phyloP scores from a whole-genome alignment of 2,329 filamentous ascomycete genomes.

The Penicillium olsonii region DNA sequence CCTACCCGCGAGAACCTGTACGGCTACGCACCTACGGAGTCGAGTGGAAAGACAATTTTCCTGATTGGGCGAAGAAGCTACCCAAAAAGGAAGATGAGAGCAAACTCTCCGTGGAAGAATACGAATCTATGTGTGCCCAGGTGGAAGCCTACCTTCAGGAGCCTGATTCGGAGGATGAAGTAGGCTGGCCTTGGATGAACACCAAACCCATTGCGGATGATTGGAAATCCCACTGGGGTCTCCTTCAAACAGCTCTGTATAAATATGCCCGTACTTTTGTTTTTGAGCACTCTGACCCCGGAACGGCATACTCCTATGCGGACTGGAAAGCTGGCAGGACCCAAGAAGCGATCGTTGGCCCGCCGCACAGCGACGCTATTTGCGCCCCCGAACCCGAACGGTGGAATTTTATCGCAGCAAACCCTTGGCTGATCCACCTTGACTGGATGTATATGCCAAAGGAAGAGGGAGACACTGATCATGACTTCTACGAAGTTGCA shows the following conservation, averaged over 20 bases:
- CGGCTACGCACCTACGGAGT: slow-evolving; percentile 10
- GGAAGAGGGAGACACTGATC: slow-evolving; percentile 4
- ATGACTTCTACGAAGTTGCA: slow-evolving; percentile 14
- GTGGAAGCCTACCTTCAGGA: slow-evolving; percentile 4
- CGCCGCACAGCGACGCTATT: background rate
- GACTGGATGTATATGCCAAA: background rate
- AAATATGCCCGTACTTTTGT: slow-evolving; percentile 7
- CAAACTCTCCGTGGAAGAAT: slow-evolving; percentile 8
- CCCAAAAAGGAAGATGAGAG: background rate
- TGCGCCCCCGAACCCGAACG: background rate
- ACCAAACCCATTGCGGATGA: slow-evolving; percentile 3
- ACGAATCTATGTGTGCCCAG: slow-evolving; percentile 4
- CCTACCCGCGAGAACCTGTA: background rate
- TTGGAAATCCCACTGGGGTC: slow-evolving; percentile 5
- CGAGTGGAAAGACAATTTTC: slow-evolving; percentile 9
- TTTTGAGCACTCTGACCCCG: slow-evolving; percentile 17
- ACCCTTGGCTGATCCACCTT: background rate
- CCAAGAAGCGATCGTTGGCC: slow-evolving; percentile 9
- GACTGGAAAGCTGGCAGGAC: slow-evolving; percentile 17
- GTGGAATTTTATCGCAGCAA: background rate
- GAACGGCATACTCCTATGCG: slow-evolving; percentile 12
- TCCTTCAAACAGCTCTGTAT: slow-evolving; percentile 1
- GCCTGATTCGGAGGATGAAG: slow-evolving; percentile 9
- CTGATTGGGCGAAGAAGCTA: slow-evolving; percentile 7
- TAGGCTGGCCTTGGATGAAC: slow-evolving; percentile 3